phyloP scores from a whole-genome alignment of 192 early-diverging fungal genomes.

The Jimgerdemannia lactiflua region DNA sequence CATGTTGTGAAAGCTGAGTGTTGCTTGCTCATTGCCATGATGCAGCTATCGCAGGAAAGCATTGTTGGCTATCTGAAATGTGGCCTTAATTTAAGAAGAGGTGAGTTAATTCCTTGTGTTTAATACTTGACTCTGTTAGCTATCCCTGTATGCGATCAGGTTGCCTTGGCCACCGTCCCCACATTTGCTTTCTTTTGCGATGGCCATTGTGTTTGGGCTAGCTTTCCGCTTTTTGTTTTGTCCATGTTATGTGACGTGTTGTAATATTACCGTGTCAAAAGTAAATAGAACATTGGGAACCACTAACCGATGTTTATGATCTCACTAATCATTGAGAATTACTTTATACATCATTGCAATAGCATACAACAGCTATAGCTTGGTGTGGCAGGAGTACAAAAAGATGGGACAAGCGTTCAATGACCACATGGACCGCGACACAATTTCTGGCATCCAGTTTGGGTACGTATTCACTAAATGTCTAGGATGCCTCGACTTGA shows the following conservation, averaged over 20 bases:
- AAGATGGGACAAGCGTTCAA: constrained; percentile 38
- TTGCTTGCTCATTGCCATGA: constrained; percentile 44
- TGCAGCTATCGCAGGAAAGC: constrained; percentile 49
- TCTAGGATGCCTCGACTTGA: background rate
- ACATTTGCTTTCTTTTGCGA: too few species aligned
- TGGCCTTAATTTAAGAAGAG: constrained; percentile 17
- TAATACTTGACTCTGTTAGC: background rate
- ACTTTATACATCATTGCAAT: background rate
- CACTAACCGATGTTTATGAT: too few species aligned
- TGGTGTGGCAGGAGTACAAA: constrained; percentile 46
- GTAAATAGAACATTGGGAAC: too few species aligned
- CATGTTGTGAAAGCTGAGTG: constrained; percentile 50
- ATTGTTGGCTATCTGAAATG: constrained; percentile 50
- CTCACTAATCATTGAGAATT: too few species aligned
- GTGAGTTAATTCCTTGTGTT: constrained; percentile 24
- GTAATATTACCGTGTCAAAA: too few species aligned
- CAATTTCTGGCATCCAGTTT: constrained; percentile 49
- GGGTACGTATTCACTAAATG: constrained; percentile 29
- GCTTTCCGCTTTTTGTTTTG: too few species aligned
- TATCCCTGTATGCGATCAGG: background rate
- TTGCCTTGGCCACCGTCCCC: too few species aligned
- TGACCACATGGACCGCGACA: constrained; percentile 44
- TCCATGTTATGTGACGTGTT: too few species aligned
- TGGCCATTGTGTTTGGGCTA: too few species aligned
- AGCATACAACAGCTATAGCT: constrained; percentile 49